Conservation (phyloP, 768 basidiomycete species). For the Suillus clintonianus region DNA sequence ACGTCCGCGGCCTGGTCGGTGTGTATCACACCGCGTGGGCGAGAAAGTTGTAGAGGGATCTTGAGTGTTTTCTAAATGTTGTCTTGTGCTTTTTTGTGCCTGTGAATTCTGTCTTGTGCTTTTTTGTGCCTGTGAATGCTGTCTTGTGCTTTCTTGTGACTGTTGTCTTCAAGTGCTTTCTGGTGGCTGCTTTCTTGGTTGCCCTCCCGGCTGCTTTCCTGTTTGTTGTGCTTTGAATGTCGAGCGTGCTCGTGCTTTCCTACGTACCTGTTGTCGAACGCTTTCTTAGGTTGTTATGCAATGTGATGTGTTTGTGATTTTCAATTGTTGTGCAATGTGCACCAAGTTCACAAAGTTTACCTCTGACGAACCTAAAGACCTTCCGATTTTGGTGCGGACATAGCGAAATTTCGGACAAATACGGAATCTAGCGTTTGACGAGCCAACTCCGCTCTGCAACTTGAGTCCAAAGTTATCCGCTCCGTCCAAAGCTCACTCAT, state of each 20-base stretch:
- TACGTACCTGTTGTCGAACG: background rate
- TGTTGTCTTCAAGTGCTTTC: background rate
- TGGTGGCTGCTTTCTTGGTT: background rate
- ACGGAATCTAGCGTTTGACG: slow-evolving; percentile 22
- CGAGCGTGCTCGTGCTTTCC: background rate
- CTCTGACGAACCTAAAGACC: background rate
- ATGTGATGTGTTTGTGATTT: background rate
- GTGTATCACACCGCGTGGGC: slow-evolving; percentile 55
- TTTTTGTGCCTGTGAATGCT: background rate
- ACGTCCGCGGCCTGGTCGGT: slow-evolving; percentile 47
- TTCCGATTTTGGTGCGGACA: slow-evolving; percentile 7
- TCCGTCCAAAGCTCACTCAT: slow-evolving; percentile 19
- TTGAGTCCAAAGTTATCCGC: slow-evolving; percentile 12
- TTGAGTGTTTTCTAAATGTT: background rate
- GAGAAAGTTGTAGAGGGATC: slow-evolving; percentile 21
- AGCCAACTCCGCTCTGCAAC: slow-evolving; percentile 26
- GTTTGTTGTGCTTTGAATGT: slow-evolving; percentile 3
- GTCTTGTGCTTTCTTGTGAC: background rate
- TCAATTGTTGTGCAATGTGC: background rate
- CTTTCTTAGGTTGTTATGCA: background rate
- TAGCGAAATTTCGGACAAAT: slow-evolving; percentile 22
- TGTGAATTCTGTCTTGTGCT: background rate
- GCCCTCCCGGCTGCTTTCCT: background rate
- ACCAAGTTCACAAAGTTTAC: background rate
- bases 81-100: background rate